Percentiles rank a stretch among this genome's conserved stretches.
These are phyloP conservation scores for Schizothecium vesticola DNA, from an alignment of 495 filamentous ascomycete genomes.

Conservation along the genomic window DNA sequence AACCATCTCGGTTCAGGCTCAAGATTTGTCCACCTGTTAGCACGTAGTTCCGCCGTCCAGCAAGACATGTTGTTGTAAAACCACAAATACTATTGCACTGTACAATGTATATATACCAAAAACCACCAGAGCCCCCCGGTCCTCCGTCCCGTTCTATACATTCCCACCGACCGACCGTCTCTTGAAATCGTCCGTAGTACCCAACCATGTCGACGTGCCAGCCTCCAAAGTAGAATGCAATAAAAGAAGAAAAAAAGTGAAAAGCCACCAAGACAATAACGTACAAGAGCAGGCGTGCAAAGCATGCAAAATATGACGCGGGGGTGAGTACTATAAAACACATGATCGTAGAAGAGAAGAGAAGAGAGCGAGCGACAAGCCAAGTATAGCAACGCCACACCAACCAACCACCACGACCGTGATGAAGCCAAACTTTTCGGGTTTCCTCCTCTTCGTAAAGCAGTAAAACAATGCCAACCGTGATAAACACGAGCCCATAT, in stretches of 20 bases:
- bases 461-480: not conserved
- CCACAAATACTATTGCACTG: slow-evolving; percentile 2
- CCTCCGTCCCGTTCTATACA: not conserved
- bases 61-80: not conserved
- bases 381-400: not conserved
- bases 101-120: slow-evolving; percentile 3
- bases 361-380: not conserved
- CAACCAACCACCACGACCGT: not conserved
- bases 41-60: too few relatives aligned
- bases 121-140: not conserved
- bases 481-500: not conserved
- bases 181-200: not conserved
- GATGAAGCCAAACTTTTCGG: slow-evolving; percentile 11
- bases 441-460: not conserved
- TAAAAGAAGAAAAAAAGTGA: not conserved
- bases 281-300: slow-evolving; percentile 8
- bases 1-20: not conserved
- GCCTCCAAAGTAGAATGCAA: slow-evolving; percentile 9
- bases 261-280: not conserved
- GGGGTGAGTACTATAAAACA: not conserved
- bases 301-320: slow-evolving; percentile 3
- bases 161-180: not conserved
- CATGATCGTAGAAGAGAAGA: not conserved
- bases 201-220: slow-evolving; percentile 2
- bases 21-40: not conserved